Evolutionary conservation across 1,284 basidiomycete genomes (phyloP), one percentile per base, ranked within the genome.

Genomic region (Ceratobasidium sp.): DNA sequence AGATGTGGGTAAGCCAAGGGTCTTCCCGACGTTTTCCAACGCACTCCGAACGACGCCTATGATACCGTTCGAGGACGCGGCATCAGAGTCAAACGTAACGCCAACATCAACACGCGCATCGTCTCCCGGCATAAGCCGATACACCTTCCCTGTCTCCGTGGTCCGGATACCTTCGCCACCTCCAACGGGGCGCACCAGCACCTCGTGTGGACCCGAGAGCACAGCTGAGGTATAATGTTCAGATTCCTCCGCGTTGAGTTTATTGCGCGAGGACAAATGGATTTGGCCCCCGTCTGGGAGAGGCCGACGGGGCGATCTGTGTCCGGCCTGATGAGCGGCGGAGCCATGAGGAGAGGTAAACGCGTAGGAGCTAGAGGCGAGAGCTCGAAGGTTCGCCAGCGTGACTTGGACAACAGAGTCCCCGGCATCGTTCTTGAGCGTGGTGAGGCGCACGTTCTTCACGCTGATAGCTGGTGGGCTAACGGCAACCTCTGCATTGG

Each of bases 351-450:
- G 18, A 18, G 59, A 46, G 14, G 50, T 50, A 35, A 50, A 67
- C 11, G 26, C 21, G 50, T 44, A 58, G n/a, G 52, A 32, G 18
- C 26, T 5, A 41, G 43, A 28, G 21, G 38, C 66, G 23, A 69
- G 38, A 28, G 85, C 82, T 11, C 84, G 78, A 18, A 85, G 77
- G 74, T 87, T 87, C n/a, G 83, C 83, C 18, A 87, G 73, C 0
- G 84, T 84, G 46, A 87, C 81, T 43, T 84, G 81, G 0, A 87
- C 83, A 0, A 80, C 81, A 73, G 86, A 85, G 28, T 84, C 77
- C 1, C 79, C 76, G 1, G 69, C 30, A 28, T 85, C 83, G 2
- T 67, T 61, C 84, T 85, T 87, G 14, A 83, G 80, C 1, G 81
- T 82, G 4, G 82, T 83, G 69, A 85, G 85, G 5, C 81, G 80